Base-by-base conservation (phyloP, 1,284 basidiomycete species). In the Sparassis latifolia region DNA sequence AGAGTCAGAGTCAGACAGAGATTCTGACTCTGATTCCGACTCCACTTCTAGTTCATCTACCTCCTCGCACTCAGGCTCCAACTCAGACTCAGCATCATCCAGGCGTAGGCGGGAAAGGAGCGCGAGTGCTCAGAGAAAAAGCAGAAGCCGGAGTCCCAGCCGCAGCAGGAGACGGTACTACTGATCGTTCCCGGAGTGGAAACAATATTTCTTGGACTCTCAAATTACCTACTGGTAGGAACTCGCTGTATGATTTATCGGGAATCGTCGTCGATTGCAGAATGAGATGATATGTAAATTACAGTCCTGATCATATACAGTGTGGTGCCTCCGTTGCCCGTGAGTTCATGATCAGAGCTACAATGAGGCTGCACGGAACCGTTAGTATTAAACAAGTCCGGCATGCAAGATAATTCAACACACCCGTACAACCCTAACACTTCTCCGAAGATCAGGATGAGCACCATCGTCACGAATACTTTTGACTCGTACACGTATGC, bases 361-460 rank as follows among this genome's bases (percentile, higher is more conserved):
- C 89, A 58, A 94, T 94, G 47, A 94, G 78, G 30, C 86, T 87
- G 55, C 30, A 41, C n/a, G 27, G 28, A 49, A 35, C 2, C 6
- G 31, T 29, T 45, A 40, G 54, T 57, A 12, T 7, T 33, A 45
- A 35, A 20, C 20, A 20, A 20, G 20, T 20, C 20, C 20, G 20
- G 20, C 20, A 20, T 6, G 12, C 45, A 40, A n/a, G 33, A 9
- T 10, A n/a, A 44, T 33, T 38, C 31, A 7, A 68, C 79, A 54
- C 56, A 83, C 81, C 90, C 92, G 65, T 95, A 95, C 48, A 95
- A 70, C 51, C 92, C 92, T 63, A 97, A 72, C 35, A 97, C 94
- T 70, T 97, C 95, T 49, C 90, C 92, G 67, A 97, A 95, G 69
- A 96, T 96, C 65, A 95, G 83, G 58, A 92, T 91, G 49, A 92